Evolutionary conservation across 371 early-diverging fungal species (phyloP), one percentile per base, ranked within the genome.

Genomic region (Mucor circinelloides): DNA sequence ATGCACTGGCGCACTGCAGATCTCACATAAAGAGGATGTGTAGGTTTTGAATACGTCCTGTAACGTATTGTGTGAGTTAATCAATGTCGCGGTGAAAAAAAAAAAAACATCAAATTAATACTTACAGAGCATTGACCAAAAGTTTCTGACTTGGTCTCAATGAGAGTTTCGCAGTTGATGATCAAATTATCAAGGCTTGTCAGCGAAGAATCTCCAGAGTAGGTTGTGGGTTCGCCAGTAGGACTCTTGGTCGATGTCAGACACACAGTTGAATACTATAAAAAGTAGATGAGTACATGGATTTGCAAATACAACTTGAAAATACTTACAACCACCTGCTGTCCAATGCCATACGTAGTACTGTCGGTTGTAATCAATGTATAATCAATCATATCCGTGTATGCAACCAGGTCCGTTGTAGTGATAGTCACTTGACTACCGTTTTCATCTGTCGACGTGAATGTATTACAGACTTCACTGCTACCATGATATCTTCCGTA

Each of bases 71-170:
- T 38, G 38, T 38, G 38, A 38, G 38, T 38, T 10, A 15, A 5
- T 38, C 13, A 38, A 38, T 38, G 15, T 1, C 38, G 15, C 15
- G 23, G 12, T n/a, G n/a, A n/a, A 6, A 27, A 25, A 28, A 9
- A n/a, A n/a, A n/a, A n/a, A n/a, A n/a, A n/a, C n/a, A n/a, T n/a
- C n/a, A n/a, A n/a, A 27, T 28, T 17, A 25, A 27, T 36, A 61
- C 62, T 61, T 61, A 61, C 62, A 30, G 62, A 61, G 32, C 62
- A 61, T 32, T 61, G 48, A 2, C 25, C 30, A 19, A 60, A 27
- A 0, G 48, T 42, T 9, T 25, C 48, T n/a, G 61, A 12, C 5
- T 9, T 17, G 12, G 19, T 31, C 6, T n/a, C 31, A 4, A 44
- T 60, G 9, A 42, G 21, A 6, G 60, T 60, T 27, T 60, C 60